phyloP scores from a whole-genome alignment of 2,329 filamentous ascomycete species.

The Pseudogymnoascus sp. region DNA sequence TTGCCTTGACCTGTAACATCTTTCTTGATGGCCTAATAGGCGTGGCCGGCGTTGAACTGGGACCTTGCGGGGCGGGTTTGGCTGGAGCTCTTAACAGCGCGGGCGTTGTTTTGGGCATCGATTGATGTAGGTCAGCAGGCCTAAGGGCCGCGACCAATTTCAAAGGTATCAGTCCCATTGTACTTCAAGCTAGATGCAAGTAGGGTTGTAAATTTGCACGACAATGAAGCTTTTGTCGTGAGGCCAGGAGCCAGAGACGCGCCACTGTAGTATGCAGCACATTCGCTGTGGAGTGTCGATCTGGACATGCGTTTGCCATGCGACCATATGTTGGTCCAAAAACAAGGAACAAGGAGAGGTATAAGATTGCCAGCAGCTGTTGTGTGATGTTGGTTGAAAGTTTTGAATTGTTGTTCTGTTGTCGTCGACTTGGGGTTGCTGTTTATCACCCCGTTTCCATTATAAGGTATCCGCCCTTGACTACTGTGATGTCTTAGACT shows the following conservation, averaged over 20 bases:
- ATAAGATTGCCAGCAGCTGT: background rate
- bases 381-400: background rate
- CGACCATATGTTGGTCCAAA: background rate
- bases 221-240: background rate
- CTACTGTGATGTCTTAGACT: background rate
- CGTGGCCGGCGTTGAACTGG: background rate
- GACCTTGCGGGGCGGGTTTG: background rate
- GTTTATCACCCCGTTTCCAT: slow-evolving; percentile 4
- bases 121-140: background rate
- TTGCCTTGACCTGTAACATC: background rate
- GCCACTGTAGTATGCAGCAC: background rate
- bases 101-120: background rate
- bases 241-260: background rate
- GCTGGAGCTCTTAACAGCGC: background rate
- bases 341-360: background rate
- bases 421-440: background rate
- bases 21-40: background rate
- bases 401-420: slow-evolving; percentile 1
- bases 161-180: background rate
- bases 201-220: background rate
- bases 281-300: background rate
- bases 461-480: background rate
- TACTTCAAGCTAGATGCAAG: background rate
- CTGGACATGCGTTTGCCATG: background rate
- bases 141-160: background rate